A percentile compares a stretch with the other conserved stretches of the same genome.
Conservation (phyloP, 768 basidiomycete species). For the Sistotremastrum suecicum region DNA sequence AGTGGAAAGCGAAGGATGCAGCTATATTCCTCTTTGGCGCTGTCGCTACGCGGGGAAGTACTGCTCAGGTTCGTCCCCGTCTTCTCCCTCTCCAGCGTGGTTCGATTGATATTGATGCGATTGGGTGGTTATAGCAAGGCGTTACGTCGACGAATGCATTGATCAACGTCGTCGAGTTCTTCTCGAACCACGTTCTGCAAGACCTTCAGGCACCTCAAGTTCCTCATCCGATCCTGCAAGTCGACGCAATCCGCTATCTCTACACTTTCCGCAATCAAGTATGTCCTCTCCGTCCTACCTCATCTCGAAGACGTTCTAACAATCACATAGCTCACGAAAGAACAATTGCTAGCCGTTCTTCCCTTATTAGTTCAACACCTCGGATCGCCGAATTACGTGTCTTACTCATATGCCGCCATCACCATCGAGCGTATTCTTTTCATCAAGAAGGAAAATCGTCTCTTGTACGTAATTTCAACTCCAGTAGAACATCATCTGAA, state of each 20-base stretch:
- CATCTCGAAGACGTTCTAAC: background rate
- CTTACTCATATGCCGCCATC: slow-evolving; percentile 92
- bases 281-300: slow-evolving; percentile 6
- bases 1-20: slow-evolving; percentile 86
- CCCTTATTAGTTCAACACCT: slow-evolving; percentile 79
- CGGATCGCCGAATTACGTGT: slow-evolving; percentile 73
- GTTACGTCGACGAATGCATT: slow-evolving; percentile 87
- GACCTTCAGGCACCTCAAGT: slow-evolving; percentile 65
- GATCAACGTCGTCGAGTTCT: slow-evolving; percentile 91
- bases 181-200: slow-evolving; percentile 78
- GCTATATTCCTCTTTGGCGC: slow-evolving; percentile 92
- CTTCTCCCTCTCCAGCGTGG: background rate
- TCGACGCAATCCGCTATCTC: slow-evolving; percentile 91
- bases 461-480: no score
- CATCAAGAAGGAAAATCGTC: slow-evolving; percentile 65
- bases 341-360: slow-evolving; percentile 81
- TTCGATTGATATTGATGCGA: background rate
- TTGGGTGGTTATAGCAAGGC: slow-evolving; percentile 43
- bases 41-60: slow-evolving; percentile 80
- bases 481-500: no score
- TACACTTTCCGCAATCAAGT: slow-evolving; percentile 96
- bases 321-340: slow-evolving; percentile 63
- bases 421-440: slow-evolving; percentile 93
- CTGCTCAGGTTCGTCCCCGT: slow-evolving; percentile 46
- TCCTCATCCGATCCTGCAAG: slow-evolving; percentile 84